Evolutionary conservation across 2,329 filamentous ascomycete genomes (phyloP), one percentile per base, ranked within the genome.

Genomic region (Aspergillus neoniger): DNA sequence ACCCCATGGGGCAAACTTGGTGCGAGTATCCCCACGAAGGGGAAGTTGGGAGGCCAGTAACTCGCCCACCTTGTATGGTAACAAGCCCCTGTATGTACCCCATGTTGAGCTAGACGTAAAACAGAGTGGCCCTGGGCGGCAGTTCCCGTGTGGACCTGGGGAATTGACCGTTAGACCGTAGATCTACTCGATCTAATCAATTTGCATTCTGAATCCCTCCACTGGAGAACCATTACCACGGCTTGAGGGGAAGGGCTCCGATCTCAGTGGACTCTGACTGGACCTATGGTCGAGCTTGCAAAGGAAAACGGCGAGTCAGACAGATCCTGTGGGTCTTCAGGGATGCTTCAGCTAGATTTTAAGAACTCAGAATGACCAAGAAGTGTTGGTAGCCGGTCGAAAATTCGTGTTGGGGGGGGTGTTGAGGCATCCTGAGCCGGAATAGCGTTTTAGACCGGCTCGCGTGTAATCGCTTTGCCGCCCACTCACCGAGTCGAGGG

Each of bases 131-230:
- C 39, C 53, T 30, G 17, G 38, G 43, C 53, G 53, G 53, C 53
- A 55, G 53, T 14, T 55, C 43, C 53, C 53, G 53, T 55, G 53
- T 55, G 53, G 53, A 55, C 39, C 53, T 47, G 53, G 39, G 25
- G 39, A 23, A 32, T 21, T 32, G 25, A 12, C 19, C 41, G 51
- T 53, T 53, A 17, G 39, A 38, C 41, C 25, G 53, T 36, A 41
- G 17, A 43, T 43, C 41, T 55, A 30, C n/a, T 55, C n/a, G 25
- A 55, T 30, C 17, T 55, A 25, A 17, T 30, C 28, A 28, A 50
- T 50, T 17, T 50, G 47, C 47, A 50, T 50, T n/a, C 15, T 30
- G 17, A 14, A 50, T 50, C 12, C 47, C 28, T 32, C 47, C 47
- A 50, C 25, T 50, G 25, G 25, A n/a, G 25, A 50, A 50, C n/a